Base-by-base conservation (phyloP, 805 yeast species). In the Lachancea kluyveri region DNA sequence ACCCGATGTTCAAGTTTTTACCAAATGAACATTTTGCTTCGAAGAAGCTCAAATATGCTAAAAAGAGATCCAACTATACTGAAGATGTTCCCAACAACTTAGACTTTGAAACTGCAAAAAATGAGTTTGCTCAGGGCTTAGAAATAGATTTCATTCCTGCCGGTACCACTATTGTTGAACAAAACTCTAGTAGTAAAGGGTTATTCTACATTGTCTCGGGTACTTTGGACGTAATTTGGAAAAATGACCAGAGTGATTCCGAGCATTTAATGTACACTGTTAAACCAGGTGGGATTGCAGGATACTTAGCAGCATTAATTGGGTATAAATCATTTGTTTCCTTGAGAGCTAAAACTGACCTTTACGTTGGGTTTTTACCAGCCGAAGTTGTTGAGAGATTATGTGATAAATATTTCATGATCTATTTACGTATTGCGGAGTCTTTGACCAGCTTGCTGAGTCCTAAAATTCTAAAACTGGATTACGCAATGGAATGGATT, bases 401-500 rank as follows among this genome's bases (percentile, higher is more conserved):
- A 15, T 69, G 79, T 45, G 96, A 90, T 36, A 74, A 74, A 41
- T 80, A 74, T 50, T 88, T 90, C 37, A 68, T 75, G 56, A 66
- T 90, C 7, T 81, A 83, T 43, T 62, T 90, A 22, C 75, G 86
- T 2, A 70, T 87, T 27, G 95, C 97, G 0, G 76, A 77, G 38
- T 70, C 77, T 6, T 61, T 90, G 41, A 76, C 81, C 26, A 66
- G 65, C n/a, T 65, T 82, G 2, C 57, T 92, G 23, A 79, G 88
- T 17, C 63, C 71, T 17, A 73, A 81, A 34, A 64, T 90, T 22
- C 57, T 82, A 22, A 74, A 80, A 35, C 72, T 92, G 24, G 97
- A 90, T 50, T 85, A 83, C 57, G 95, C 96, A 0, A 62, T 92
- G 31, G 98, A 92, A 55, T 90, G 97, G 97, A 76, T 88, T 24